Evolutionary conservation across 2,329 filamentous ascomycete genomes (phyloP).

Genomic region (Fonsecaea monophora): DNA sequence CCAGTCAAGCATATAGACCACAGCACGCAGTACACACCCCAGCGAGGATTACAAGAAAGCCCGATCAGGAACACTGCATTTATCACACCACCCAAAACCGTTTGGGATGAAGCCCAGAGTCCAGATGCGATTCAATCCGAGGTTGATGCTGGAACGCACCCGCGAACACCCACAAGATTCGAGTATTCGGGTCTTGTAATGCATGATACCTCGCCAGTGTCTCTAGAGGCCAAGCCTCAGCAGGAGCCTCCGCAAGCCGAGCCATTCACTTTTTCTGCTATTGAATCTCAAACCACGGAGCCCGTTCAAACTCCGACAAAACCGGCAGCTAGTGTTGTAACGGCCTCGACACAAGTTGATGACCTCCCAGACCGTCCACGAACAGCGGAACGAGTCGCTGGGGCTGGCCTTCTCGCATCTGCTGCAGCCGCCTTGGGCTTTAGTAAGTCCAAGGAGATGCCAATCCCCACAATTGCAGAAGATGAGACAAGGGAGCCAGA

Average conservation of each 20-base stretch:
- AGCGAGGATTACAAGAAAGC: slow-evolving; percentile 46
- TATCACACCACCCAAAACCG: slow-evolving; percentile 51
- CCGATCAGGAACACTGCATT: slow-evolving; percentile 41
- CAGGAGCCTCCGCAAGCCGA: slow-evolving; percentile 28
- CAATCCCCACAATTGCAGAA: slow-evolving; percentile 64
- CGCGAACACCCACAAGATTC: slow-evolving; percentile 32
- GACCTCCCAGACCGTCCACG: slow-evolving; percentile 43
- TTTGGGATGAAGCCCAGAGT: slow-evolving; percentile 52
- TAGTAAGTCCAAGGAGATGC: slow-evolving; percentile 41
- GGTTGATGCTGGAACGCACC: slow-evolving; percentile 1
- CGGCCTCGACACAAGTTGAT: slow-evolving; percentile 39
- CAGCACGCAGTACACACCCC: slow-evolving; percentile 53
- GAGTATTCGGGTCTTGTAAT: slow-evolving; percentile 44
- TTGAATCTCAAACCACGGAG: slow-evolving; percentile 43
- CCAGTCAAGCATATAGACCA: slow-evolving; percentile 46
- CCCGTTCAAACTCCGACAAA: slow-evolving; percentile 40
- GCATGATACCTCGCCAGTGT: slow-evolving; percentile 35
- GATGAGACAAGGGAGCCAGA: slow-evolving; percentile 67
- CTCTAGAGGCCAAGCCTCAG: slow-evolving; percentile 28
- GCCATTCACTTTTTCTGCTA: slow-evolving; percentile 44
- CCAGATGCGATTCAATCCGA: slow-evolving; percentile 45
- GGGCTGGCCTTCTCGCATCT: slow-evolving; percentile 35
- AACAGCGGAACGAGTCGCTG: slow-evolving; percentile 46
- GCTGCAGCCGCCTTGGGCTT: slow-evolving; percentile 37
- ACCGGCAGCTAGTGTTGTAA: slow-evolving; percentile 45